A percentile compares a stretch with the other conserved stretches of the same genome.
Evolutionary conservation across 2,329 filamentous ascomycete species (phyloP).

Genomic region (Verticillium dahliae): DNA sequence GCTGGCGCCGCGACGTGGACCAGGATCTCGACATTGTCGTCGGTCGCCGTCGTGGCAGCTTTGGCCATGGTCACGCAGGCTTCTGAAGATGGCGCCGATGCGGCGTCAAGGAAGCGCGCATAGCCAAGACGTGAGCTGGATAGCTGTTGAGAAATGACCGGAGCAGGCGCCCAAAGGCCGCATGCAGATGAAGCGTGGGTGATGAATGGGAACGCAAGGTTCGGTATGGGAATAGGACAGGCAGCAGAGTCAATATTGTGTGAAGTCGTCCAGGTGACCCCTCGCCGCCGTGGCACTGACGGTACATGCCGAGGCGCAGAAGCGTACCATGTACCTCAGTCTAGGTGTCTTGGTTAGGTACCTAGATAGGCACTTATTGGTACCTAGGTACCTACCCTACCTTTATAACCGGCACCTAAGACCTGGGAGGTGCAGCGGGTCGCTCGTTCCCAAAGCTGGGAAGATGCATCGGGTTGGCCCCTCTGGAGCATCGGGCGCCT

Average conservation of each 20-base stretch:
- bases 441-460: too few relatives aligned
- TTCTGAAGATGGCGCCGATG: background rate
- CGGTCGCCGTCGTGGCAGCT: background rate
- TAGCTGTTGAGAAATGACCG: background rate
- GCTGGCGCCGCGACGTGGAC: conserved; percentile 49
- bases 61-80: background rate
- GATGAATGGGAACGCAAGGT: too few relatives aligned
- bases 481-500: too few relatives aligned
- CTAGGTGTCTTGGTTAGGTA: too few relatives aligned
- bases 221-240: background rate
- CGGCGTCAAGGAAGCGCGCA: background rate
- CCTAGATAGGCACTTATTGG: too few relatives aligned
- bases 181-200: too few relatives aligned
- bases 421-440: too few relatives aligned
- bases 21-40: conserved; percentile 41
- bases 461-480: too few relatives aligned
- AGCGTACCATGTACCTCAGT: background rate
- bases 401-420: too few relatives aligned
- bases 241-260: background rate
- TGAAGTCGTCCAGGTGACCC: background rate
- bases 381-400: too few relatives aligned
- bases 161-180: background rate
- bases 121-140: background rate
- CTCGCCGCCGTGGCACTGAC: background rate
- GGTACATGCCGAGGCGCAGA: background rate